Evolutionary conservation across 2,329 filamentous ascomycete genomes (phyloP).

Genomic region (Trichoderma brevicompactum): DNA sequence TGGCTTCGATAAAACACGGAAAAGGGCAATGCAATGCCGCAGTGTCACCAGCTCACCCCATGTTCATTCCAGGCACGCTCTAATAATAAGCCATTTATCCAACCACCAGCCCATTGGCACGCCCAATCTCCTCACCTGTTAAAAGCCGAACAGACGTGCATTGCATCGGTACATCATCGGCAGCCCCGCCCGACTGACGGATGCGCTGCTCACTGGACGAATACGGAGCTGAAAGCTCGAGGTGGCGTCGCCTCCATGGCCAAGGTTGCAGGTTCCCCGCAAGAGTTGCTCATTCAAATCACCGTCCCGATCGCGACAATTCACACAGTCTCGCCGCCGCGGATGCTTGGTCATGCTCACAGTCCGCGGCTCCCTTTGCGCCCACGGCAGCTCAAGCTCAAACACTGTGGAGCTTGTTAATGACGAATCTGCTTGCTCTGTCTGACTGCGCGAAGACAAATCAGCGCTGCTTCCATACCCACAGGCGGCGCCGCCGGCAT

Average conservation of each 20-base stretch:
- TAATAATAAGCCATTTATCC: background rate
- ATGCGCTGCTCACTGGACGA: conserved; percentile 14
- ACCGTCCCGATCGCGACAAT: conserved; percentile 32
- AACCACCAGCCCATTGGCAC: background rate
- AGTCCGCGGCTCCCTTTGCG: background rate
- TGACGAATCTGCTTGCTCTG: conserved; percentile 22
- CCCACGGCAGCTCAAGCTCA: background rate
- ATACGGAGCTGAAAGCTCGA: conserved; percentile 23
- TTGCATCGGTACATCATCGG: conserved; percentile 28
- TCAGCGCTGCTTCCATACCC: conserved; percentile 23
- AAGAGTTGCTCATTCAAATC: conserved; percentile 18
- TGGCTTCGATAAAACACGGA: background rate
- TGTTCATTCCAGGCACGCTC: conserved; percentile 18
- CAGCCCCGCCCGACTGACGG: conserved; percentile 21
- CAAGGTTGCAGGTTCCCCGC: conserved; percentile 29
- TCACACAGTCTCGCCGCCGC: conserved; percentile 28
- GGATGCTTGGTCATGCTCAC: background rate
- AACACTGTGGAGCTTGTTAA: conserved; percentile 24
- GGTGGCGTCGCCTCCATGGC: conserved; percentile 28
- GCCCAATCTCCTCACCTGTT: background rate
- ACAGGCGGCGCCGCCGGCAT: conserved; percentile 29
- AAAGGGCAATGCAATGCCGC: background rate
- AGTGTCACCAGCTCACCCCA: background rate
- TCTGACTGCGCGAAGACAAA: conserved; percentile 13
- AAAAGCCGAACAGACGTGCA: conserved; percentile 28